A percentile compares a stretch with the other conserved stretches of the same genome.
These are phyloP conservation scores for Botryotinia narcissicola DNA, from an alignment of 2,329 filamentous ascomycete species.

Conservation along the genomic window DNA sequence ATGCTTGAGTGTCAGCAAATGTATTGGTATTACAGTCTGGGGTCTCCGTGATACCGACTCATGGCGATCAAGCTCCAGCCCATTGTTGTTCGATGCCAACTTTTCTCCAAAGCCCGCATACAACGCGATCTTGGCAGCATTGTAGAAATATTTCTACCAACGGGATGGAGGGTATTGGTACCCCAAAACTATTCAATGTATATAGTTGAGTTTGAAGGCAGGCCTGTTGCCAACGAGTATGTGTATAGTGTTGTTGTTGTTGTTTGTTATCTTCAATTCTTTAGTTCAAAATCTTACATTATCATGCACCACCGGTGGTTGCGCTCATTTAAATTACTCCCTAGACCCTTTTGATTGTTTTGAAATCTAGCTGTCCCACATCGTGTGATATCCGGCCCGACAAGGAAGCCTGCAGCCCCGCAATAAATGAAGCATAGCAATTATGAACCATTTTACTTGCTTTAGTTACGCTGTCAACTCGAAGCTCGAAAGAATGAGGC, in stretches of 20 bases:
- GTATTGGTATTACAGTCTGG: constrained; percentile 39
- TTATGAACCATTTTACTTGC: background rate
- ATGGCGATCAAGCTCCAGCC: constrained; percentile 50
- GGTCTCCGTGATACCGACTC: constrained; percentile 44
- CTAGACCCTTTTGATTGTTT: background rate
- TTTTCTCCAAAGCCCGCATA: constrained; percentile 54
- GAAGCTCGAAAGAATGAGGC: background rate
- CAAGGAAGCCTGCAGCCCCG: background rate
- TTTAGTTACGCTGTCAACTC: background rate
- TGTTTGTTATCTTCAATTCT: background rate
- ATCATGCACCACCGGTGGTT: background rate
- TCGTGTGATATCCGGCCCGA: background rate
- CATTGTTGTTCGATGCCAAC: constrained; percentile 53
- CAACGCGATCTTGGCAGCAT: constrained; percentile 39
- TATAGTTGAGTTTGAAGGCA: background rate
- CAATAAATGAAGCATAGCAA: accelerated
- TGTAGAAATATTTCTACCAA: background rate
- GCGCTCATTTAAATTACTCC: background rate
- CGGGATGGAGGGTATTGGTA: background rate
- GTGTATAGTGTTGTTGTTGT: background rate
- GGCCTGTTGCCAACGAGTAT: background rate
- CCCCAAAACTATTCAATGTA: background rate
- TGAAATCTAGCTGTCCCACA: too few relatives aligned
- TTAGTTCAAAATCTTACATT: background rate
- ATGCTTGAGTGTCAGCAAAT: constrained; percentile 34